Evolutionary conservation across 2,329 filamentous ascomycete species (phyloP).

Genomic region (Diaporthe helianthi): DNA sequence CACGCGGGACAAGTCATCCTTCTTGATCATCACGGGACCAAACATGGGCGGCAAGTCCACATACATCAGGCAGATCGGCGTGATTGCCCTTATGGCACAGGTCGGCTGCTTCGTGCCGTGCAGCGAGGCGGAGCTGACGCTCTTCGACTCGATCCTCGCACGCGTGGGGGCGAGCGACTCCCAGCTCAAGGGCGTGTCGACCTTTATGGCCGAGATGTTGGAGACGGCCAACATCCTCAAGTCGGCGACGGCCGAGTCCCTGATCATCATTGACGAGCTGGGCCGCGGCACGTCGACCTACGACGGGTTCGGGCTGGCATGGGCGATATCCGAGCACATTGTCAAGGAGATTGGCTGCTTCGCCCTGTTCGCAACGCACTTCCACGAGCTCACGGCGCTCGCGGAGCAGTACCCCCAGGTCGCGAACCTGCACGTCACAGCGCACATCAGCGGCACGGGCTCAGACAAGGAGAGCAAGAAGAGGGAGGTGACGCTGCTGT

Average conservation of each 20-base stretch:
- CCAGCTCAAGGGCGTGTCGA: constrained; percentile 96
- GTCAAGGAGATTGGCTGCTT: constrained; percentile 94
- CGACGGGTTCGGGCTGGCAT: constrained; percentile 97
- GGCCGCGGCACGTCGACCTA: constrained; percentile 97
- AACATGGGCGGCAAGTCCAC: constrained; percentile 99
- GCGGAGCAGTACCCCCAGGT: constrained; percentile 88
- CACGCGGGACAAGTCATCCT: constrained; percentile 79
- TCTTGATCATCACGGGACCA: constrained; percentile 95
- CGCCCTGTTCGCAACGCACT: constrained; percentile 95
- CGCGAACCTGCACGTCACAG: constrained; percentile 92
- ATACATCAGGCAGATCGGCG: constrained; percentile 96
- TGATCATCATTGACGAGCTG: constrained; percentile 98
- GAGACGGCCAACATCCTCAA: constrained; percentile 99
- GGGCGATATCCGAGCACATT: constrained; percentile 98
- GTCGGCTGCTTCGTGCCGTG: constrained; percentile 97
- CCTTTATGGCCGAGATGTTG: constrained; percentile 99
- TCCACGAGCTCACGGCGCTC: constrained; percentile 94
- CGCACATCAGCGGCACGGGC: constrained; percentile 74
- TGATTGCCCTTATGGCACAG: constrained; percentile 97
- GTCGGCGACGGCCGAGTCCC: constrained; percentile 89
- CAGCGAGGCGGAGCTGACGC: constrained; percentile 85
- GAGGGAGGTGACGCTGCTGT: constrained; percentile 91
- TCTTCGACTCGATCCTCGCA: constrained; percentile 96
- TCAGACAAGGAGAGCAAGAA: constrained; percentile 60
- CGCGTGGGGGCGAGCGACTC: constrained; percentile 95